Base-by-base conservation (phyloP, 805 yeast genomes). In the Spathaspora boniae region DNA sequence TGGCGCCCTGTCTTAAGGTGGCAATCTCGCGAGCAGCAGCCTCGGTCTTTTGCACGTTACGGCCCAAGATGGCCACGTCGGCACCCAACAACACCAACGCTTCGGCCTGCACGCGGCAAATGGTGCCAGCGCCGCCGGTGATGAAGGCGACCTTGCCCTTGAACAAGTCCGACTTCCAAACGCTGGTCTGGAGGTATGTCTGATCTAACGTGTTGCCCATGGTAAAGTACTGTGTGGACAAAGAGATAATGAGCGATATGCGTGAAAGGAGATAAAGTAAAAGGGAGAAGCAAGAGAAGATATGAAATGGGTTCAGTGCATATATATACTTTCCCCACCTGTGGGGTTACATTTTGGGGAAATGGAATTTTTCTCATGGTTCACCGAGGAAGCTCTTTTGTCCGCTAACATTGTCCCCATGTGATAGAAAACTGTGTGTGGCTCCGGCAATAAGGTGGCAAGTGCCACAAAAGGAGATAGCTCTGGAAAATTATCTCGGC, bases 61-160 rank as follows among this genome's bases (percentile, higher is more conserved):
- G 74, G 3, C 98, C 96, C 19, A 91, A 58, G 29, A 91, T 82
- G 4, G 85, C 85, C 11, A 94, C 95, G 51, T 86, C 70, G 36
- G 96, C 93, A 4, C 98, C 98, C 8, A 91, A 64, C 12, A 76
- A 61, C 3, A 87, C 82, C 61, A 91, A 45, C 0, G 95, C 95
- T 55, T 86, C 95, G 0, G 84, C 76, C 58, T 89, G 97, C 5
- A 84, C 91, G 31, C 93, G 68, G 58, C 97, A 89, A 37, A 91
- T 89, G n/a, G 95, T 79, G 9, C 97, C 97, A 2, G 97, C 93
- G 9, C 97, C 97, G 5, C 98, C 98, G 1, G 98, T 91, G 34
- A 87, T 86, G 46, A 89, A 84, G 4, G 79, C 93, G 2, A 86
- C 96, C 56, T 88, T 88, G 9, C 84, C 94, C 39, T 78, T 70